Conservation (phyloP, 345 rosid genomes). For the Eucalyptus polyanthemos region DNA sequence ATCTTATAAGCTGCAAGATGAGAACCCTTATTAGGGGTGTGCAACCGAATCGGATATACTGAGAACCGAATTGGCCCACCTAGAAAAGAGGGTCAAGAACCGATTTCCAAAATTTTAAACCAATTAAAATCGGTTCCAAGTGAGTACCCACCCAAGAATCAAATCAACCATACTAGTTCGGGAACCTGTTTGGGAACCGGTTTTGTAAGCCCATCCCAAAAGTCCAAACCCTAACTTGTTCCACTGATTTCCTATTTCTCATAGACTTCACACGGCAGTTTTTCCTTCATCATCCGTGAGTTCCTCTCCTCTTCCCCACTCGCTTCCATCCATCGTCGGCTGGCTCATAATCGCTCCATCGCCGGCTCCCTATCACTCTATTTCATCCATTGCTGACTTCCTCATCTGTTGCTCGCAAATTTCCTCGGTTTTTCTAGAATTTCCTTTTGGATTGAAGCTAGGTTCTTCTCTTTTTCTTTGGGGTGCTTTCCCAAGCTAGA, state of each 20-base stretch:
- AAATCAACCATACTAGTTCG: rapidly evolving
- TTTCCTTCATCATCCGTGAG: rapidly evolving
- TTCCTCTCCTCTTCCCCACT: too few relatives aligned
- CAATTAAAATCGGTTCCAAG: rapidly evolving
- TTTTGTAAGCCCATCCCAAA: too few relatives aligned
- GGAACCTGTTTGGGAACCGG: rapidly evolving
- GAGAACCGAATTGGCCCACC: rapidly evolving
- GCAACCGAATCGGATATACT: too few relatives aligned
- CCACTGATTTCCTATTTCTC: rapidly evolving
- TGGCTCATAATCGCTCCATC: too few relatives aligned
- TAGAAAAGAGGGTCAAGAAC: rapidly evolving
- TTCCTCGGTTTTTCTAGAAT: too few relatives aligned
- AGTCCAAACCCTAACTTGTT: too few relatives aligned
- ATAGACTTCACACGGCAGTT: rapidly evolving
- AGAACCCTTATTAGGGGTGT: rapidly evolving
- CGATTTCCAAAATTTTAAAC: rapidly evolving
- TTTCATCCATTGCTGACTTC: rapidly evolving
- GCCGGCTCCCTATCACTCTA: rapidly evolving
- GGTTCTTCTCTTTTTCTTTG: too few relatives aligned
- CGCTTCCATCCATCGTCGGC: rapidly evolving
- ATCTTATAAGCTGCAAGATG: rapidly evolving
- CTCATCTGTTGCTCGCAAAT: rapidly evolving
- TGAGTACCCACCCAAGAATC: too few relatives aligned
- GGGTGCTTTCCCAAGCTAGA: too few relatives aligned
- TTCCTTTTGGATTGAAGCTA: rapidly evolving